Evolutionary conservation across 1,284 basidiomycete species (phyloP).

Genomic region (Tilletia indica): DNA sequence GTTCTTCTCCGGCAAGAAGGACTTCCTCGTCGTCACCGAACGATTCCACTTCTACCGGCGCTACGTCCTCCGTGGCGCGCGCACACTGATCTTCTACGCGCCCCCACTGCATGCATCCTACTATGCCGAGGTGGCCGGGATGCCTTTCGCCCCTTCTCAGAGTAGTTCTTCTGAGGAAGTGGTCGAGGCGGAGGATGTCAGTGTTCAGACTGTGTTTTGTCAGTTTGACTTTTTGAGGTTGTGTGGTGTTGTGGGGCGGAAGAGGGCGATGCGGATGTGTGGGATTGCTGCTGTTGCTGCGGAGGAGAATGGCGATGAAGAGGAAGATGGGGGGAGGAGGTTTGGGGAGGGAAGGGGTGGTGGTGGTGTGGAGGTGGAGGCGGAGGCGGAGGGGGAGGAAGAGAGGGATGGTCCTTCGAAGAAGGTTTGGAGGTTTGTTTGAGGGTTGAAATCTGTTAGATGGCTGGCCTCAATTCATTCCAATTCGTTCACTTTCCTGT

Average conservation of each 20-base stretch:
- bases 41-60: constrained; percentile 96
- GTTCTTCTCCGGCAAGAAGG: constrained; percentile 84
- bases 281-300: background rate
- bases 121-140: constrained; percentile 81
- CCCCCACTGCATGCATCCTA: constrained; percentile 86
- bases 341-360: constrained; percentile 2
- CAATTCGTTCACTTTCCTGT: too few relatives aligned
- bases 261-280: constrained; percentile 8
- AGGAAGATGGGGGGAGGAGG: background rate
- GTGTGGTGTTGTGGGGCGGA: constrained; percentile 70
- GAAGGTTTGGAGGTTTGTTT: constrained; percentile 14
- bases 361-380: background rate
- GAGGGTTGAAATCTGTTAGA: too few relatives aligned
- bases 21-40: constrained; percentile 87
- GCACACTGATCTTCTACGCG: constrained; percentile 87
- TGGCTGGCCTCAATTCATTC: too few relatives aligned
- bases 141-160: constrained; percentile 66
- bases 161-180: too few relatives aligned
- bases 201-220: constrained; percentile 68
- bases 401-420: constrained; percentile 6
- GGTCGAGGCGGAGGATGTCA: constrained; percentile 58
- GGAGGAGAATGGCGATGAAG: background rate
- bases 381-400: constrained; percentile 4
- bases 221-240: constrained; percentile 83
- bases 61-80: constrained; percentile 70